Percentiles rank a stretch among this genome's conserved stretches.
phyloP scores from a whole-genome alignment of 1,284 basidiomycete species.

The Violaceomyces palustris region DNA sequence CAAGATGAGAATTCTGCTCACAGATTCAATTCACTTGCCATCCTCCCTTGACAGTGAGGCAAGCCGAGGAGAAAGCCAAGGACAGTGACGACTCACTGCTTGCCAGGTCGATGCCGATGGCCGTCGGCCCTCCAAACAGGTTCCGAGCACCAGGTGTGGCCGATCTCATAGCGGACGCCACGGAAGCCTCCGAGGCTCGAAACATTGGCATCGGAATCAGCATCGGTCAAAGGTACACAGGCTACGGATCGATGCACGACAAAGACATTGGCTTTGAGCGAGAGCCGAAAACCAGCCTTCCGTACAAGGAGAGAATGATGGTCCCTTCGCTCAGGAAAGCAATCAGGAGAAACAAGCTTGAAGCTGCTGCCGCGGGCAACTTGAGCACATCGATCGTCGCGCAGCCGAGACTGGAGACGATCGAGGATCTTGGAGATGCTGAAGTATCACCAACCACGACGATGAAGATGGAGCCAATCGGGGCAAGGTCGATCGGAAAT shows the following conservation, averaged over 20 bases:
- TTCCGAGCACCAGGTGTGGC: constrained; percentile 20
- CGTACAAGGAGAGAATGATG: constrained; percentile 48
- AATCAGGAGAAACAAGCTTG: constrained; percentile 18
- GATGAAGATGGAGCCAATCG: too few relatives aligned
- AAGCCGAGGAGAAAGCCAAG: too few relatives aligned
- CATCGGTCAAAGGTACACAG: constrained; percentile 22
- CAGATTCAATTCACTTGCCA: too few relatives aligned
- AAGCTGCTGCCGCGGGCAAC: too few relatives aligned
- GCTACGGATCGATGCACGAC: constrained; percentile 30
- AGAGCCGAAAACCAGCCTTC: constrained; percentile 50
- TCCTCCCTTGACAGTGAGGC: too few relatives aligned
- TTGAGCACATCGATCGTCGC: too few relatives aligned
- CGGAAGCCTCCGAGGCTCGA: neutral
- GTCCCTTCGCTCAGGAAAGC: constrained; percentile 47
- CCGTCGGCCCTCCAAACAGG: constrained; percentile 20
- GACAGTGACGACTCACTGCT: neutral
- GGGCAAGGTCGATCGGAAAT: too few relatives aligned
- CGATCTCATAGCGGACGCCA: constrained; percentile 1
- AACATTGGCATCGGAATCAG: constrained; percentile 5
- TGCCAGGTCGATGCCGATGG: constrained; percentile 24
- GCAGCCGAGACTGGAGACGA: constrained; percentile 19
- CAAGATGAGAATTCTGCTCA: too few relatives aligned
- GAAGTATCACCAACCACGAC: neutral
- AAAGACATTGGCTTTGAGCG: constrained; percentile 35
- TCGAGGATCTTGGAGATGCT: constrained; percentile 18